Conservation (phyloP, 163 green algal genomes). For the Chloroidium sp. region DNA sequence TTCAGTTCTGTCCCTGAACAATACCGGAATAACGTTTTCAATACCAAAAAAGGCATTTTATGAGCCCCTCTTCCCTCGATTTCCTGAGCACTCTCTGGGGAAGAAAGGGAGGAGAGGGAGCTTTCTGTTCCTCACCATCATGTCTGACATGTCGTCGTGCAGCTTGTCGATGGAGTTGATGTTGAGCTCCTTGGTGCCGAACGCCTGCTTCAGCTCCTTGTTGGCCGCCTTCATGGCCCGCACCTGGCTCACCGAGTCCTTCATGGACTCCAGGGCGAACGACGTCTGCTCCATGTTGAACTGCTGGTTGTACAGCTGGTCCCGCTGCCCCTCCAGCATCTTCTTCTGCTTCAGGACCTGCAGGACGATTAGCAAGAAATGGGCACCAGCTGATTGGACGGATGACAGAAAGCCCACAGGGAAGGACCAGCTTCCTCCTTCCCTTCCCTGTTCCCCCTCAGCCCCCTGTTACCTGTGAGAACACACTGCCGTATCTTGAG, state of each 20-base stretch:
- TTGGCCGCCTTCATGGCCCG: constrained; percentile 72
- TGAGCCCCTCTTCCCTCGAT: too few relatives aligned
- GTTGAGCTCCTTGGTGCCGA: constrained; percentile 81
- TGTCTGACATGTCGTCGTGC: constrained; percentile 86
- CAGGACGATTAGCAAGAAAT: background rate
- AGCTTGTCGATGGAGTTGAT: constrained; percentile 88
- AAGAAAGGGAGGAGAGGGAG: too few relatives aligned
- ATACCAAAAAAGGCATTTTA: too few relatives aligned
- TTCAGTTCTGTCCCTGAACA: too few relatives aligned
- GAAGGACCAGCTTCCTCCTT: too few relatives aligned
- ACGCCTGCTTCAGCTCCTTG: constrained; percentile 73
- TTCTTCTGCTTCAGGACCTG: constrained; percentile 91
- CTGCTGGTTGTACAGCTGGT: constrained; percentile 92
- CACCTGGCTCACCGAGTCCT: constrained; percentile 52
- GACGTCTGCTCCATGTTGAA: constrained; percentile 92
- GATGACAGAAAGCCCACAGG: background rate
- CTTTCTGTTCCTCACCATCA: constrained; percentile 54
- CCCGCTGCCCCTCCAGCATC: constrained; percentile 87
- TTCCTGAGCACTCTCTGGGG: too few relatives aligned
- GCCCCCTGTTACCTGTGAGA: too few relatives aligned
- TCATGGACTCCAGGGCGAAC: constrained; percentile 75
- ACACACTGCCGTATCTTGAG: too few relatives aligned
- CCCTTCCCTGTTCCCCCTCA: too few relatives aligned
- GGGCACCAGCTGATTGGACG: background rate
- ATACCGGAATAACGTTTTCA: too few relatives aligned